Conservation (phyloP, 1,284 basidiomycete genomes). For the Schizophyllum commune region DNA sequence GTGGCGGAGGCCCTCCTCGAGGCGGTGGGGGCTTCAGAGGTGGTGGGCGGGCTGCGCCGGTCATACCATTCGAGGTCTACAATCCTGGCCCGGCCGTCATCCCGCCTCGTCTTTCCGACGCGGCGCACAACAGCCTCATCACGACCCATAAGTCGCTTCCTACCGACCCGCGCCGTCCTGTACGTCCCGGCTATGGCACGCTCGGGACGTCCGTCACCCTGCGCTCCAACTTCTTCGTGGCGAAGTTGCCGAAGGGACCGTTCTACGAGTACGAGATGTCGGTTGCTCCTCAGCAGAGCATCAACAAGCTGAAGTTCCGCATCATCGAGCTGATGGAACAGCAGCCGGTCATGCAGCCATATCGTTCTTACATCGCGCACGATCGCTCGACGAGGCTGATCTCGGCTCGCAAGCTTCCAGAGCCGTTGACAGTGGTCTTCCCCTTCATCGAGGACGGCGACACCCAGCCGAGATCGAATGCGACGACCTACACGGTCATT, state of each 20-base stretch:
- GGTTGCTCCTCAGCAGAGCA: slow-evolving; percentile 42
- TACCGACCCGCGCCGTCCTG: slow-evolving; percentile 37
- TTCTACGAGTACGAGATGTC: slow-evolving; percentile 57
- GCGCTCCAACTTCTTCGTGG: slow-evolving; percentile 62
- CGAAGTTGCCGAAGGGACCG: slow-evolving; percentile 38
- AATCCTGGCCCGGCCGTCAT: slow-evolving; percentile 30
- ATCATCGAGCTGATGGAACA: slow-evolving; percentile 55
- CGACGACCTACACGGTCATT: slow-evolving; percentile 44
- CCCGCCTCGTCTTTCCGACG: slow-evolving; percentile 34
- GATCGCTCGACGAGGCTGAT: slow-evolving; percentile 54
- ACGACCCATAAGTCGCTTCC: slow-evolving; percentile 33
- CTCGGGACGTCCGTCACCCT: slow-evolving; percentile 43
- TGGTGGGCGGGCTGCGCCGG: slow-evolving; percentile 15
- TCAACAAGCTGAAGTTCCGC: slow-evolving; percentile 39
- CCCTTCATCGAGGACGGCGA: slow-evolving; percentile 52
- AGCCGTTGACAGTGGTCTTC: slow-evolving; percentile 43
- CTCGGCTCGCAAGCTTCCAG: slow-evolving; percentile 45
- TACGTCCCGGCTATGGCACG: slow-evolving; percentile 62
- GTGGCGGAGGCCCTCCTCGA: slow-evolving; percentile 10
- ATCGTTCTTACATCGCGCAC: slow-evolving; percentile 47
- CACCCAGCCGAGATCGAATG: slow-evolving; percentile 27
- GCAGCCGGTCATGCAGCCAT: slow-evolving; percentile 31
- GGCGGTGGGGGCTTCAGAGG: slow-evolving; percentile 19
- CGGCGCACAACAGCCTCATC: slow-evolving; percentile 38
- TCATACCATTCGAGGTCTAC: slow-evolving; percentile 31